Evolutionary conservation across 805 yeast species (phyloP), one percentile per base, ranked within the genome.

Genomic region (Candida palmyrensis): DNA sequence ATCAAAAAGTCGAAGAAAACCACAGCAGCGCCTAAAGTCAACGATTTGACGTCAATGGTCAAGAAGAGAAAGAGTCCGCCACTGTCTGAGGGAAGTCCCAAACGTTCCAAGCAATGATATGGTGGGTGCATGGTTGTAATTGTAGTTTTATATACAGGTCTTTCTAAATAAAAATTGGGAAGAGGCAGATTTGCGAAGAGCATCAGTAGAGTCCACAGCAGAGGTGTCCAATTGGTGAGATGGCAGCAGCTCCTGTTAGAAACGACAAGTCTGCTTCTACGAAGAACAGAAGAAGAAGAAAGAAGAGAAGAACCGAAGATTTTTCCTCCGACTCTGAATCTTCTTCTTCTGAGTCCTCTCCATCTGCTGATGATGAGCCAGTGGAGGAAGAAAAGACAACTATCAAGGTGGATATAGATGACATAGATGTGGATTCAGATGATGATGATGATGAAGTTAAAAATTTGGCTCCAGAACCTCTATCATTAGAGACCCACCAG

Each of bases 301-400:
- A 81, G 72, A 82, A 80, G 75, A 78, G 88, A 75, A 81, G 89
- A 77, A 82, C 90, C 0, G 86, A 80, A 32, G 87, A 79, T 43
- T 30, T 29, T 11, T 36, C 38, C 12, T 27, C 29, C 6, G 34
- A 29, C 12, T 36, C 30, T 3, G 20, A 30, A n/a, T 18, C 19
- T 5, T 33, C 28, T 5, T 33, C 40, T 18, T 35, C 32, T 18
- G 29, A 34, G 14, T 21, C 17, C 10, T 32, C 31, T 5, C 30
- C 33, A 10, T 26, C 27, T 21, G 27, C 46, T 29, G 49, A 53
- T 9, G 34, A 31, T 29, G 43, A 15, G 33, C 18, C 29, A 25
- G 28, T 29, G 34, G 25, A 29, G 29, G 41, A 44, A 18, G 41
- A 48, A 31, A 11, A 43, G 30, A 12, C 35, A 27, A 29, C 18